phyloP scores from a whole-genome alignment of 352 stramenopile species.

The Globisporangium middletonii region DNA sequence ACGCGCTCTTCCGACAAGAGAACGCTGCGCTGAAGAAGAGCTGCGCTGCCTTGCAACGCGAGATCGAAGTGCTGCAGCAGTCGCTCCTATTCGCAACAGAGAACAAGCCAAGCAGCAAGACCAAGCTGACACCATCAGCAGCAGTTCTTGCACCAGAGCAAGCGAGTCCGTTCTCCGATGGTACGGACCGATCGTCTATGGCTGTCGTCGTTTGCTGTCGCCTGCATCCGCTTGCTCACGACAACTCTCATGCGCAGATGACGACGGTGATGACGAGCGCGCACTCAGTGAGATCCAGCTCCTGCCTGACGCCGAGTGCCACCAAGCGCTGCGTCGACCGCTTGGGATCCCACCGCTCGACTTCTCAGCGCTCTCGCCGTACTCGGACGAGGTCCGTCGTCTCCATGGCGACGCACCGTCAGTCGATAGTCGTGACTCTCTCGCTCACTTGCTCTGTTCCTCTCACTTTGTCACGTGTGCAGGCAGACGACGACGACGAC shows the following conservation, averaged over 20 bases:
- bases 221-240: not conserved
- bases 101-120: not conserved
- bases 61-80: slow-evolving; percentile 41
- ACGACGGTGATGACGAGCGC: slow-evolving; percentile 1
- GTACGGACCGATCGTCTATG: slow-evolving; percentile 2
- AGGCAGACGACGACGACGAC: slow-evolving; percentile 21
- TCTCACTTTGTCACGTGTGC: too few species aligned
- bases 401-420: too few species aligned
- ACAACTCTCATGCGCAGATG: not conserved
- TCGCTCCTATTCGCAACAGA: slow-evolving; percentile 17
- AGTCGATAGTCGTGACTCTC: too few species aligned
- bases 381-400: slow-evolving; percentile 40
- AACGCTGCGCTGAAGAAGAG: slow-evolving; percentile 47
- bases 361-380: slow-evolving; percentile 40
- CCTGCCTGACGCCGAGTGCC: slow-evolving; percentile 6
- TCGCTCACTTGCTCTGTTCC: too few species aligned
- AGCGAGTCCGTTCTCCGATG: slow-evolving; percentile 10
- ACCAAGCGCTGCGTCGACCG: slow-evolving; percentile 13
- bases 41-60: slow-evolving; percentile 37
- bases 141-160: not conserved
- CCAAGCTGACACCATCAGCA: not conserved
- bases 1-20: slow-evolving; percentile 41
- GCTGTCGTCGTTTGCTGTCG: not conserved
- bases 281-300: slow-evolving; percentile 29
- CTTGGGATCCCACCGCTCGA: slow-evolving; percentile 37